phyloP scores from a whole-genome alignment of 257 asterid species.

The Phtheirospermum japonicum region DNA sequence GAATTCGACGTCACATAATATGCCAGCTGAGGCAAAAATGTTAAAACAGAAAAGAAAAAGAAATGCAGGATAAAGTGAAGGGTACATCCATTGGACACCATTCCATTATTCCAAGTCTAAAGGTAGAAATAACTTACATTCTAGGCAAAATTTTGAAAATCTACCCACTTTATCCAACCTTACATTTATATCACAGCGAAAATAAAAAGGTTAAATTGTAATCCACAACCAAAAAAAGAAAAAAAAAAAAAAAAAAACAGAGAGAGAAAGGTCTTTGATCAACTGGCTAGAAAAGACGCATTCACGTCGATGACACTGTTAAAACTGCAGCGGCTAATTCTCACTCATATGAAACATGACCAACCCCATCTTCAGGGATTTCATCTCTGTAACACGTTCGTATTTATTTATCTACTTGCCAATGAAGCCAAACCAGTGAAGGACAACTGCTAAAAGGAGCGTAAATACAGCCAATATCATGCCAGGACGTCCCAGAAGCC shows the following conservation, averaged over 20 bases:
- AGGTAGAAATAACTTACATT: background rate
- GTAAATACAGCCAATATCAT: slow-evolving; percentile 71
- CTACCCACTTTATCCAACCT: background rate
- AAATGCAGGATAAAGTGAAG: background rate
- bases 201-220: background rate
- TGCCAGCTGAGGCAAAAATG: too few relatives aligned
- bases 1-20: too few relatives aligned
- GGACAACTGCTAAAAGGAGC: slow-evolving; percentile 73
- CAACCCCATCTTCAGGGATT: background rate
- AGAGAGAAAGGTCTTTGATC: background rate
- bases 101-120: too few relatives aligned
- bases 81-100: background rate
- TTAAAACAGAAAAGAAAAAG: too few relatives aligned
- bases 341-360: background rate
- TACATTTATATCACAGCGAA: background rate
- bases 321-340: slow-evolving; percentile 9
- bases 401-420: slow-evolving; percentile 29
- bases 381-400: background rate
- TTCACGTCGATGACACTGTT: background rate
- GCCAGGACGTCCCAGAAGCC: slow-evolving; percentile 82
- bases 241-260: background rate
- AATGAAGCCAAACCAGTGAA: too few relatives aligned
- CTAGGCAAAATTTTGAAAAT: background rate
- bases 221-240: background rate
- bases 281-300: background rate